Evolutionary conservation across 805 yeast genomes (phyloP).

Genomic region (Debaryomyces castellii): DNA sequence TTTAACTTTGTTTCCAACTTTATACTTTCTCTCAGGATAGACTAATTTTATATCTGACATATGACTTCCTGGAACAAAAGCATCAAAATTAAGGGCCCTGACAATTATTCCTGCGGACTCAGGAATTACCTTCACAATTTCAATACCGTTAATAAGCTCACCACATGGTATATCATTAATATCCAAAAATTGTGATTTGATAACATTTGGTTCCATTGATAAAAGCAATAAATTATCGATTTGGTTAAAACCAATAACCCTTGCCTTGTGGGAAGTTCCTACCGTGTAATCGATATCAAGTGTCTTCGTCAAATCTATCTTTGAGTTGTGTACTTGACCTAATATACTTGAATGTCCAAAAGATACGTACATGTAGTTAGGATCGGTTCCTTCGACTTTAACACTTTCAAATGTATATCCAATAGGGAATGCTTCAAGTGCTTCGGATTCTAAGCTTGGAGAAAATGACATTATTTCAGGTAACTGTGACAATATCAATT

Average conservation of each 20-base stretch:
- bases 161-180: slow-evolving; percentile 78
- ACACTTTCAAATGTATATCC: slow-evolving; percentile 70
- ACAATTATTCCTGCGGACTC: slow-evolving; percentile 65
- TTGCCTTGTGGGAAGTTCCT: slow-evolving; percentile 71
- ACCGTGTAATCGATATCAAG: slow-evolving; percentile 50
- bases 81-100: slow-evolving; percentile 68
- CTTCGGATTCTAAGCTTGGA: slow-evolving; percentile 15
- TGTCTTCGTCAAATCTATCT: slow-evolving; percentile 50
- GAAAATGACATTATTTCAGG: slow-evolving; percentile 50
- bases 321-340: slow-evolving; percentile 82
- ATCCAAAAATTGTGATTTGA: slow-evolving; percentile 66
- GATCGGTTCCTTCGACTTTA: slow-evolving; percentile 59
- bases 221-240: slow-evolving; percentile 67
- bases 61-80: slow-evolving; percentile 70
- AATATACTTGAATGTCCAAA: slow-evolving; percentile 50
- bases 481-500: slow-evolving; percentile 60
- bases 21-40: slow-evolving; percentile 91
- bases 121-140: slow-evolving; percentile 55
- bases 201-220: slow-evolving; percentile 64
- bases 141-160: slow-evolving; percentile 51
- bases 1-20: slow-evolving; percentile 76
- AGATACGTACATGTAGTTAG: slow-evolving; percentile 54
- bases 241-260: slow-evolving; percentile 69
- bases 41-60: slow-evolving; percentile 80
- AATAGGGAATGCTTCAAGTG: slow-evolving; percentile 66